These are phyloP conservation scores for Dillenia suffruticosa DNA, from an alignment of 164 flowering plant genomes.

Conservation along the genomic window DNA sequence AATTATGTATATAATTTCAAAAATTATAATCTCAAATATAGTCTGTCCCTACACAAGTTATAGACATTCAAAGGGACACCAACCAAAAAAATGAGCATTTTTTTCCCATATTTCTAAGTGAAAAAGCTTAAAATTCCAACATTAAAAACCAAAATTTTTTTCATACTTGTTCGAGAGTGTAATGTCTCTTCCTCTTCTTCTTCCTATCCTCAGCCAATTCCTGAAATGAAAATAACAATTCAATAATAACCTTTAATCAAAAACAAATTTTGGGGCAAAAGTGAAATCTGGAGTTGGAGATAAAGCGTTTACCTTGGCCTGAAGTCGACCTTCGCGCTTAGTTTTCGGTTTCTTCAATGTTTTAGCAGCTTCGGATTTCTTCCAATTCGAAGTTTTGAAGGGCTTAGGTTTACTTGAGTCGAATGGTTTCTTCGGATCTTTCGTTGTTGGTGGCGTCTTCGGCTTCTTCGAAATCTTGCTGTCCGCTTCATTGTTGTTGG, in stretches of 20 bases:
- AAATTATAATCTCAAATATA: no score
- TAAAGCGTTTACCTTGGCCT: slow-evolving; percentile 47
- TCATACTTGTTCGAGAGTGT: slow-evolving; percentile 70
- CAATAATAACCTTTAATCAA: neutral
- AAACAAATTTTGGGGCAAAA: neutral
- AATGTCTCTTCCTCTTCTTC: slow-evolving; percentile 84
- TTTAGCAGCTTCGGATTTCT: slow-evolving; percentile 11
- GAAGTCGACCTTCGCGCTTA: slow-evolving; percentile 47
- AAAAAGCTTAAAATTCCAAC: no score
- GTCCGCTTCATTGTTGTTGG: slow-evolving; percentile 1
- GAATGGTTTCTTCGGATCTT: slow-evolving; percentile 24
- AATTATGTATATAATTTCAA: no score
- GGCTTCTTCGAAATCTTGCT: slow-evolving; percentile 32
- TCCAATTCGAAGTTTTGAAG: slow-evolving; percentile 11
- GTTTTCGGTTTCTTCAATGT: slow-evolving; percentile 26
- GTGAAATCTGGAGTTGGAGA: neutral
- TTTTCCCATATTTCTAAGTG: no score
- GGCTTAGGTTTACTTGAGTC: slow-evolving; percentile 17
- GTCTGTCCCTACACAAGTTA: no score
- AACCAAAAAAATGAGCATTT: no score
- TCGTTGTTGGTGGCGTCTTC: slow-evolving; percentile 23
- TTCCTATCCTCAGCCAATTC: slow-evolving; percentile 83
- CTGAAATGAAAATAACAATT: slow-evolving; percentile 29
- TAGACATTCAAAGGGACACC: no score
- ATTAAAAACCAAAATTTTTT: no score